phyloP scores from a whole-genome alignment of 371 early-diverging fungal genomes.

The Apophysomyces trapeziformis region DNA sequence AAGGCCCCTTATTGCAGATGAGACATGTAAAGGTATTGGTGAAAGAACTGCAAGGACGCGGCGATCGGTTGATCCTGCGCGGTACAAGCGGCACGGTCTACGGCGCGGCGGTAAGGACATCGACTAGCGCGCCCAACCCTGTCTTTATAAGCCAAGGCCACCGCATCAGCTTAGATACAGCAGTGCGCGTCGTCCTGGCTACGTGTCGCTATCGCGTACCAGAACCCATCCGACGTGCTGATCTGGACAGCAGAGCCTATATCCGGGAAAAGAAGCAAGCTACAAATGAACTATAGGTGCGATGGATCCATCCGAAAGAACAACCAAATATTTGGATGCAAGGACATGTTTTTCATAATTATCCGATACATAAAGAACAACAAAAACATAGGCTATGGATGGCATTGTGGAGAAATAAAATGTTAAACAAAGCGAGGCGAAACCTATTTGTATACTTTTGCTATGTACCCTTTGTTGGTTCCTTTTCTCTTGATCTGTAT shows the following conservation, averaged over 20 bases:
- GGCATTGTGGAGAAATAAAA: too few relatives aligned
- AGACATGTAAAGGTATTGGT: slow-evolving; percentile 25
- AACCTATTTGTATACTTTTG: background rate
- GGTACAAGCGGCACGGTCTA: slow-evolving; percentile 58
- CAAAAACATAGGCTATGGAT: too few relatives aligned
- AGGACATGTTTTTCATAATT: too few relatives aligned
- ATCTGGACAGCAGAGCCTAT: slow-evolving; percentile 59
- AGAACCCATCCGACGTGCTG: slow-evolving; percentile 91
- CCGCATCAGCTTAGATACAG: slow-evolving; percentile 68
- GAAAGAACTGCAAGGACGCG: slow-evolving; percentile 34
- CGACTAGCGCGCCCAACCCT: slow-evolving; percentile 68
- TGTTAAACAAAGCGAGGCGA: slow-evolving; percentile 10
- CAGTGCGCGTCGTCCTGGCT: slow-evolving; percentile 64
- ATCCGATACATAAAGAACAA: too few relatives aligned
- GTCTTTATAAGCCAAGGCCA: slow-evolving; percentile 90
- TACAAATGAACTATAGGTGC: background rate
- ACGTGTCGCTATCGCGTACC: slow-evolving; percentile 79
- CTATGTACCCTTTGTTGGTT: background rate
- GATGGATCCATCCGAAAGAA: background rate
- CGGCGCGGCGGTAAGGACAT: slow-evolving; percentile 63
- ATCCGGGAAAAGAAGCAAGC: slow-evolving; percentile 26
- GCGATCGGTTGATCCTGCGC: slow-evolving; percentile 42
- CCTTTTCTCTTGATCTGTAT: background rate
- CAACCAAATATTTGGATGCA: too few relatives aligned
- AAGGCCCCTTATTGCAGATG: slow-evolving; percentile 32